Base-by-base conservation (phyloP, 768 basidiomycete genomes). In the Trametes elegans region DNA sequence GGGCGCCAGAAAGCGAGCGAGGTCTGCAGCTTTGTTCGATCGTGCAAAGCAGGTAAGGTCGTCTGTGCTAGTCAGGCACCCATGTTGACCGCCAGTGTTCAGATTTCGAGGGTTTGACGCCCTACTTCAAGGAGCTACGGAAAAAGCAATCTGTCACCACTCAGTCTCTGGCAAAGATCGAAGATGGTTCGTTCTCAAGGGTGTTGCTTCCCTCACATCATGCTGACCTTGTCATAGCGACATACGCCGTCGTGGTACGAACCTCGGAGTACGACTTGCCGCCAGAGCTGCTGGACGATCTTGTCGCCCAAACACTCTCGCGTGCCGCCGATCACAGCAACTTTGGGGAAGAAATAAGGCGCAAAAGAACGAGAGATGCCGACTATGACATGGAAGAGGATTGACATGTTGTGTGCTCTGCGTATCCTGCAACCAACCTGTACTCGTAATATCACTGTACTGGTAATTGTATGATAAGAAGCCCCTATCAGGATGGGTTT, bases 111-210 rank as follows among this genome's bases (percentile, higher is more conserved):
- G 76, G 74, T 11, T 80, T 91, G 60, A 82, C 84, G 1, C 84
- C 88, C 0, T 76, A 84, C 64, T 76, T 92, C 44, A 77, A 77
- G 39, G 87, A 88, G 42, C 75, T 99, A 36, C 76, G 77, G 50
- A 95, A 91, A 75, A 99, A 99, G 72, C 93, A 97, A 66, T 68
- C 73, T 3, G 90, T 96, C 16, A 96, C 94, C 0, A 72, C 78
- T 3, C 84, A 90, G 62, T 96, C 93, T n/a, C 76, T 99, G 7
- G 82, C 85, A 65, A 99, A 98, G 72, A 95, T 98, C 46, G 96
- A 99, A 78, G 82, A 87, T 64, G 93, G 95, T 96, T 59, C 53
- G 77, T 67, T 14, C 18, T 19, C 32, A 26, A 10, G n/a, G n/a
- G n/a, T n/a, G n/a, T n/a, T n/a, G 6, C 18, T 16, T 55, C 16